A percentile compares a stretch with the other conserved stretches of the same genome.
These are phyloP conservation scores for Euphorbia corollata DNA, from an alignment of 441 rosid genomes.

Conservation along the genomic window DNA sequence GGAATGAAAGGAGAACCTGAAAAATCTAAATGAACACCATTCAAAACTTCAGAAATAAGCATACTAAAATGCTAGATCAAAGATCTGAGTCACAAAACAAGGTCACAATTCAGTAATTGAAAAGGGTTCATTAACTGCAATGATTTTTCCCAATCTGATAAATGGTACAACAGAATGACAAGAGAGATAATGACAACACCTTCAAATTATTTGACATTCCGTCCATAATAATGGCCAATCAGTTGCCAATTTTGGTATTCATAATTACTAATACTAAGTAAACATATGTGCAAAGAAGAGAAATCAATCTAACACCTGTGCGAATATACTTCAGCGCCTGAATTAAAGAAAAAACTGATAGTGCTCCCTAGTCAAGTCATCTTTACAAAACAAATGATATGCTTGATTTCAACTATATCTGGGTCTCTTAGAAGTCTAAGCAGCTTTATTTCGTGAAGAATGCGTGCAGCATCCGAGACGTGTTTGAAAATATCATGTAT, in stretches of 20 bases:
- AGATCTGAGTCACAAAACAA: not conserved
- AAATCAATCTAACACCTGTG: conserved; percentile 37
- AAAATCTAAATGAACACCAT: not conserved
- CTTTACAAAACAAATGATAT: conserved; percentile 64
- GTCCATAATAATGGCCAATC: not conserved
- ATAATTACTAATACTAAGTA: not conserved
- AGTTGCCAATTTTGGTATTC: not conserved
- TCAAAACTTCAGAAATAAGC: not conserved
- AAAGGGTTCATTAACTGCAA: not conserved
- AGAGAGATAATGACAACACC: not conserved
- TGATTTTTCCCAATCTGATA: not conserved
- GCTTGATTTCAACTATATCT: conserved; percentile 87
- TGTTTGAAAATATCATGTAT: conserved; percentile 82
- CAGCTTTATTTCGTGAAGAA: conserved; percentile 81
- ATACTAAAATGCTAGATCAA: not conserved
- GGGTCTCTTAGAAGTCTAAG: conserved; percentile 77
- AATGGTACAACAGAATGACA: not conserved
- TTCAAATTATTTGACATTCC: not conserved
- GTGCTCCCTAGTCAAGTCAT: conserved; percentile 85
- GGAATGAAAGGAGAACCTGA: not conserved
- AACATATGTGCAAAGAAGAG: not conserved
- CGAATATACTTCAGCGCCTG: conserved; percentile 84
- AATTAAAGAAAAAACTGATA: conserved; percentile 86
- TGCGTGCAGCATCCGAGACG: conserved; percentile 70
- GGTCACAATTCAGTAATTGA: not conserved